Conservation (phyloP, 352 stramenopile genomes). For the Globisporangium paroecandrum region DNA sequence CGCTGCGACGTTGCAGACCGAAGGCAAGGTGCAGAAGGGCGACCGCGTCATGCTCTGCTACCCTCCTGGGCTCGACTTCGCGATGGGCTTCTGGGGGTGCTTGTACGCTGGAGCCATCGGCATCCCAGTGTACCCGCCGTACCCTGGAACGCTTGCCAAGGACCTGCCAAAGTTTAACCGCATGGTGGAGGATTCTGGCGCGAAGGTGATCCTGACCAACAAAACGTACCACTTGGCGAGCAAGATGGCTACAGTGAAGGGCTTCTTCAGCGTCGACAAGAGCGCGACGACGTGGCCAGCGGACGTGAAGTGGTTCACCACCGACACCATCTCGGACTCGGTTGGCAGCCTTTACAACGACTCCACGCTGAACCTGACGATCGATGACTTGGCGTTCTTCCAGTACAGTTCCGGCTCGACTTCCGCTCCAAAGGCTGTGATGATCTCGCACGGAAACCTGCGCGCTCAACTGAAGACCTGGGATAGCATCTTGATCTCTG, state of each 20-base stretch:
- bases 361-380: constrained; percentile 31
- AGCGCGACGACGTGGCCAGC: constrained; percentile 56
- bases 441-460: constrained; percentile 82
- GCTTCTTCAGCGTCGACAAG: constrained; percentile 56
- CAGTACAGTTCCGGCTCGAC: constrained; percentile 84
- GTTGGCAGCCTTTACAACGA: constrained; percentile 50
- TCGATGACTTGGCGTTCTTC: constrained; percentile 77
- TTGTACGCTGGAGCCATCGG: constrained; percentile 68
- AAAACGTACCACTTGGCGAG: constrained; percentile 75
- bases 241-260: constrained; percentile 78
- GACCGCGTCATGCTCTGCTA: constrained; percentile 79
- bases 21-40: constrained; percentile 45
- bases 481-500: constrained; percentile 52
- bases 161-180: constrained; percentile 80
- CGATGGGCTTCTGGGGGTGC: constrained; percentile 75
- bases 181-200: constrained; percentile 68
- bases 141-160: constrained; percentile 65
- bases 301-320: constrained; percentile 69
- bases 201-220: constrained; percentile 65
- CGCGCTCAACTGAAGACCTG: constrained; percentile 70
- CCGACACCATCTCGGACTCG: constrained; percentile 56
- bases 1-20: constrained; percentile 51
- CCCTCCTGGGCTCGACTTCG: constrained; percentile 74
- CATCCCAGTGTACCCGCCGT: constrained; percentile 76
- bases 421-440: constrained; percentile 76